phyloP scores from a whole-genome alignment of 2,329 filamentous ascomycete species.

The Coleophoma cylindrospora region DNA sequence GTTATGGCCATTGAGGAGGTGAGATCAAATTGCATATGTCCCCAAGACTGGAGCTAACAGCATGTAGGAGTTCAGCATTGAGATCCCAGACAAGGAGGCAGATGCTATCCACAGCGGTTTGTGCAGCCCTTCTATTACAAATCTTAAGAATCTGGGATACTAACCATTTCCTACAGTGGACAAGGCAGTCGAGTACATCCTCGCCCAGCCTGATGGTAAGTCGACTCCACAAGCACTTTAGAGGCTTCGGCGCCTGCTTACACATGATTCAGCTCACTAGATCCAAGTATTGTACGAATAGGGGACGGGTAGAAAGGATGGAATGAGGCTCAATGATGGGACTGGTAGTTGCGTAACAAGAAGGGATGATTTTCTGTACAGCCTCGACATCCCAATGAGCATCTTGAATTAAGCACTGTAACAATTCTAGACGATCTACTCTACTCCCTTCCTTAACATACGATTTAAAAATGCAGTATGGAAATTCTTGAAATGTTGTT shows the following conservation, averaged over 20 bases:
- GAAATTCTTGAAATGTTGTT: neutral
- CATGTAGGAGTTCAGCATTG: slow-evolving; percentile 60
- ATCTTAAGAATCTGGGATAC: slow-evolving; percentile 3
- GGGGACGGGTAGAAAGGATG: slow-evolving; percentile 5
- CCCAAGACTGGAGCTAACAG: no score
- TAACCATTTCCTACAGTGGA: slow-evolving; percentile 48
- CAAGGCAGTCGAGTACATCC: slow-evolving; percentile 72
- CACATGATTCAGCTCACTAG: slow-evolving; percentile 23
- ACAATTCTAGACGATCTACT: slow-evolving; percentile 29
- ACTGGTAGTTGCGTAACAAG: slow-evolving; percentile 12
- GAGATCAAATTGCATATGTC: no score
- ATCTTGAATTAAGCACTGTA: slow-evolving; percentile 26
- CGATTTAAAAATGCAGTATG: no score
- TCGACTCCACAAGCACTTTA: slow-evolving; percentile 2
- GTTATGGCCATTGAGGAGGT: slow-evolving; percentile 99
- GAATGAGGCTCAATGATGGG: slow-evolving; percentile 4
- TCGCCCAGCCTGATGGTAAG: slow-evolving; percentile 70
- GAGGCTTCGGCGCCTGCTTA: slow-evolving; percentile 5
- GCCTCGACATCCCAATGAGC: slow-evolving; percentile 22
- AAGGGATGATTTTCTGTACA: slow-evolving; percentile 18
- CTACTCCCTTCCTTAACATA: slow-evolving; percentile 7
- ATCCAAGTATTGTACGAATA: slow-evolving; percentile 22
- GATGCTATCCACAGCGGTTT: slow-evolving; percentile 72
- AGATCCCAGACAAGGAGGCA: slow-evolving; percentile 77
- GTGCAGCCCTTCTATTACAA: slow-evolving; percentile 23